Evolutionary conservation across 2,329 filamentous ascomycete species (phyloP).

Genomic region (Apiospora pterosperma): DNA sequence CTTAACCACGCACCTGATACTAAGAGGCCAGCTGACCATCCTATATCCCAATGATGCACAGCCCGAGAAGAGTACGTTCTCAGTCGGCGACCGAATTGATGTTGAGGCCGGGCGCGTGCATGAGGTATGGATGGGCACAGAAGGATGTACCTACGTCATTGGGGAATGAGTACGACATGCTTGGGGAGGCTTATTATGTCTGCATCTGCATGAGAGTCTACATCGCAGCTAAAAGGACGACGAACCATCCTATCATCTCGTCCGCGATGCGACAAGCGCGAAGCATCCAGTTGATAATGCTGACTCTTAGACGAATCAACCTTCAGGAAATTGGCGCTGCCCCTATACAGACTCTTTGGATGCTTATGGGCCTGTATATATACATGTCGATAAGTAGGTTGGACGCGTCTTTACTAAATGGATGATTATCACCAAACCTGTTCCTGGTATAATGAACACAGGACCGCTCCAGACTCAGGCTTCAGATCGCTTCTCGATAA

Average conservation of each 20-base stretch:
- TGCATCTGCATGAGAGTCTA: not conserved
- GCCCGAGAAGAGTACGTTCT: constrained; percentile 55
- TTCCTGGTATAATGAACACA: not conserved
- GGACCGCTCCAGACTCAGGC: not conserved
- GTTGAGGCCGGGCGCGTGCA: constrained; percentile 62
- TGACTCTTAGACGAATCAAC: not conserved
- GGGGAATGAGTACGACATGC: constrained; percentile 52
- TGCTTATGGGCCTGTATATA: not conserved
- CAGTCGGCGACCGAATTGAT: constrained; percentile 60
- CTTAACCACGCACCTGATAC: constrained; percentile 67
- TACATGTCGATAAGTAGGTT: too few relatives aligned
- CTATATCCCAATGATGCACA: constrained; percentile 59
- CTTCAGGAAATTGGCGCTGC: not conserved
- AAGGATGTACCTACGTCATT: constrained; percentile 67
- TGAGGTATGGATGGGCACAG: constrained; percentile 65
- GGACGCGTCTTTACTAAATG: not conserved
- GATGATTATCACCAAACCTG: not conserved
- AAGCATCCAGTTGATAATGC: not conserved
- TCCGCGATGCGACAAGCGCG: not conserved
- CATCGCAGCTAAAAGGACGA: not conserved
- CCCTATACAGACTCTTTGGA: not conserved
- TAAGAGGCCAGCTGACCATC: constrained; percentile 62
- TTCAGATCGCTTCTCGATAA: not conserved
- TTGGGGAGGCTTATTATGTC: not conserved
- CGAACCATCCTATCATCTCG: not conserved